A percentile compares a stretch with the other conserved stretches of the same genome.
Evolutionary conservation across 305 asterid genomes (phyloP).

Genomic region (Solanum hybrid): DNA sequence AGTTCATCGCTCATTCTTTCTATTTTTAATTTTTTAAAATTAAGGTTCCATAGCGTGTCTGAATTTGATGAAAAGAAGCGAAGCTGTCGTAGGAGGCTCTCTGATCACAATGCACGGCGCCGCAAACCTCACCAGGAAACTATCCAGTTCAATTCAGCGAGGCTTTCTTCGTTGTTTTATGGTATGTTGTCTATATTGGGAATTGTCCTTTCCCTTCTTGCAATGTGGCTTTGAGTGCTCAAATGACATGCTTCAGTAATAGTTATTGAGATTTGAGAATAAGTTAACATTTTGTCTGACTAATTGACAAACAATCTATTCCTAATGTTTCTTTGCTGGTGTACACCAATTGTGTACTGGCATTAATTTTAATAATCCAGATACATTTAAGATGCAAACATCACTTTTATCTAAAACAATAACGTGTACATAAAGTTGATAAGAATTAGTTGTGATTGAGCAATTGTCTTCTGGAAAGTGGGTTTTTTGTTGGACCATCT

Average conservation of each 20-base stretch:
- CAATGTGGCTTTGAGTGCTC: background rate
- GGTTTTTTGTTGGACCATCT: background rate
- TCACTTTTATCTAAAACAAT: background rate
- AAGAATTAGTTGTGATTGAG: background rate
- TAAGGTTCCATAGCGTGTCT: slow-evolving; percentile 75
- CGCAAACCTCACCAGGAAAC: slow-evolving; percentile 75
- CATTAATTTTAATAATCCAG: background rate
- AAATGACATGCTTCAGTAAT: background rate
- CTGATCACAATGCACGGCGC: slow-evolving; percentile 88
- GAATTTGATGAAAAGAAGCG: slow-evolving; percentile 87
- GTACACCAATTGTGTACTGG: background rate
- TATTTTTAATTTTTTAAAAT: background rate
- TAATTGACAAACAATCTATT: background rate
- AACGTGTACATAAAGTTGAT: background rate
- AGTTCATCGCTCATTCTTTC: background rate
- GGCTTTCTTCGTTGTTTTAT: slow-evolving; percentile 43
- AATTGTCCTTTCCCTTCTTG: background rate
- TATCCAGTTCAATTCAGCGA: slow-evolving; percentile 43
- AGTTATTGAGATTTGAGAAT: background rate
- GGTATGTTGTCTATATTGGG: slow-evolving; percentile 28
- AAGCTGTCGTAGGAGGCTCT: slow-evolving; percentile 80
- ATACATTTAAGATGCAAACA: background rate
- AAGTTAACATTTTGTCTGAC: background rate
- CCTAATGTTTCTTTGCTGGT: background rate
- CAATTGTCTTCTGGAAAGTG: background rate